Conservation (phyloP, 495 filamentous ascomycete genomes). For the Tetracladium marchalianum region DNA sequence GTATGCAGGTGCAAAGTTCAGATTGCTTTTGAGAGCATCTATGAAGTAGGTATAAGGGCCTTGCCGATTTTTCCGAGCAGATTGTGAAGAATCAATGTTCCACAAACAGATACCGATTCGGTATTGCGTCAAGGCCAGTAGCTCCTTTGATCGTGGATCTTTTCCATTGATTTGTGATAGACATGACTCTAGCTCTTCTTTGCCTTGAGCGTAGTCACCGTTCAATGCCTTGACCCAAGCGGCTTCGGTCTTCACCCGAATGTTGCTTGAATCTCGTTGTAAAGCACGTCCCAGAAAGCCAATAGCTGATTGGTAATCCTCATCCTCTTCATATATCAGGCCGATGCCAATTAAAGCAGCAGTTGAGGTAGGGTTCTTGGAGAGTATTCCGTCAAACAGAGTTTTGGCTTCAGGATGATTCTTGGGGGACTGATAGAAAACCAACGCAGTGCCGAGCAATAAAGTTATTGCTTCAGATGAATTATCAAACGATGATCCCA, state of each 20-base stretch:
- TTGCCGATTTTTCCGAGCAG: slow-evolving; percentile 62
- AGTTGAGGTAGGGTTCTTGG: slow-evolving; percentile 60
- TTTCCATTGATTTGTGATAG: slow-evolving; percentile 29
- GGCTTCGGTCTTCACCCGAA: slow-evolving; percentile 68
- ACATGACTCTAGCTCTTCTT: slow-evolving; percentile 57
- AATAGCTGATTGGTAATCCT: slow-evolving; percentile 71
- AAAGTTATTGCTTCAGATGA: slow-evolving; percentile 64
- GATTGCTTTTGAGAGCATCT: slow-evolving; percentile 71
- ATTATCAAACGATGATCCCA: slow-evolving; percentile 55
- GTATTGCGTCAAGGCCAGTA: slow-evolving; percentile 76
- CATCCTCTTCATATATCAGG: slow-evolving; percentile 83
- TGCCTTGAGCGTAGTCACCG: slow-evolving; percentile 56
- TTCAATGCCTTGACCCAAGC: slow-evolving; percentile 86
- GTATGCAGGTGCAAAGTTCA: slow-evolving; percentile 88
- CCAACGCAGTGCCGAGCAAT: slow-evolving; percentile 68
- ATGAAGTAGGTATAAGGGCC: slow-evolving; percentile 79
- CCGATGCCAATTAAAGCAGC: slow-evolving; percentile 82
- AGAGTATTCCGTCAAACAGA: slow-evolving; percentile 71
- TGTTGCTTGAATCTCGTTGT: slow-evolving; percentile 55
- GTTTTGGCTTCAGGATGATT: slow-evolving; percentile 78
- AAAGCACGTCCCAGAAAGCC: slow-evolving; percentile 68
- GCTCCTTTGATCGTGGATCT: slow-evolving; percentile 51
- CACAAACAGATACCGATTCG: slow-evolving; percentile 84
- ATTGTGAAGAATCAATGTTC: slow-evolving; percentile 61
- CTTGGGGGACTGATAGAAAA: slow-evolving; percentile 80